Conservation (phyloP, 257 asterid species). For the Misopates orontium region DNA sequence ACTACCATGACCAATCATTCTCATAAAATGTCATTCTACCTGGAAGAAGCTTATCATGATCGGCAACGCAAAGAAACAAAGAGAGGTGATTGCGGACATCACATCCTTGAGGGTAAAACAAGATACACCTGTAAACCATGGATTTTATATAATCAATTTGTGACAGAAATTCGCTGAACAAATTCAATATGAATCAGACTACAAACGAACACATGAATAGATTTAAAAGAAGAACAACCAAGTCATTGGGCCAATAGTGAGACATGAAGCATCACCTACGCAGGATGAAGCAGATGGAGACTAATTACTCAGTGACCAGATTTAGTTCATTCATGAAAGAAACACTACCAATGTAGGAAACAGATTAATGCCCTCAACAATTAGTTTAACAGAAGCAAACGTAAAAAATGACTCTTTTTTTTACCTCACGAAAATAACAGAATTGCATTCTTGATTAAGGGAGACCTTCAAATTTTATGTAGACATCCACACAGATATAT, state of each 20-base stretch:
- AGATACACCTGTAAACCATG: constrained; percentile 71
- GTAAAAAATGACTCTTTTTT: constrained; percentile 14
- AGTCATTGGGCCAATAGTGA: neutral
- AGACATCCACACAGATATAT: constrained; percentile 5
- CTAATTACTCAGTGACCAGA: constrained; percentile 2
- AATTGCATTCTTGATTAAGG: constrained; percentile 15
- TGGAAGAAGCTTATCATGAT: constrained; percentile 96
- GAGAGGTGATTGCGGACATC: constrained; percentile 95
- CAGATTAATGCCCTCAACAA: constrained; percentile 30
- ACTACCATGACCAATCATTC: neutral
- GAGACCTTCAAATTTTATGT: neutral
- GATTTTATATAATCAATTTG: constrained; percentile 23
- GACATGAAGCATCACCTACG: neutral
- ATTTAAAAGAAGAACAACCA: neutral
- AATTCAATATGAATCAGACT: neutral
- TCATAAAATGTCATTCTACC: constrained; percentile 24
- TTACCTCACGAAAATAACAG: constrained; percentile 15
- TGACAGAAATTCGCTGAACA: constrained; percentile 1
- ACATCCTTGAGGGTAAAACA: constrained; percentile 94
- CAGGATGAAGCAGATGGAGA: constrained; percentile 5
- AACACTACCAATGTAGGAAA: constrained; percentile 16
- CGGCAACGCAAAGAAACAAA: constrained; percentile 90
- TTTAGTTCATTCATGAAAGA: constrained; percentile 21
- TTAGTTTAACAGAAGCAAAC: constrained; percentile 19
- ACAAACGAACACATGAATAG: neutral